phyloP scores from a whole-genome alignment of 164 flowering plant species.

The Buxus sempervirens region DNA sequence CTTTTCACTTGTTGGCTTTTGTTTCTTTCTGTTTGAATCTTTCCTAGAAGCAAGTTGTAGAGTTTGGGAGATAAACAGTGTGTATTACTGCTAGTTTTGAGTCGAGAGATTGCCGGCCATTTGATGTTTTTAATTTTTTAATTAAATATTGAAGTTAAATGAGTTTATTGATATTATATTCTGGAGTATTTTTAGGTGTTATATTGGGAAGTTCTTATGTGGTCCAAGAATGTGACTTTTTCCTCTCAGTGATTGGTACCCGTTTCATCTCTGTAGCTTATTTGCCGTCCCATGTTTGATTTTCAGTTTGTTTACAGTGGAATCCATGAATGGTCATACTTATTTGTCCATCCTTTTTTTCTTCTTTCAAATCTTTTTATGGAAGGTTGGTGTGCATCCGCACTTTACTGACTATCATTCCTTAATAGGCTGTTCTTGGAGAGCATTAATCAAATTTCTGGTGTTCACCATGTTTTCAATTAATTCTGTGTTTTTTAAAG shows the following conservation, averaged over 20 bases:
- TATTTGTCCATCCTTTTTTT: no score
- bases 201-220: no score
- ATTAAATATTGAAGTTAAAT: no score
- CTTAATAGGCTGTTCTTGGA: background rate
- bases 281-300: background rate
- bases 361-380: no score
- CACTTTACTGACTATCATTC: background rate
- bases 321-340: background rate
- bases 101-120: no score
- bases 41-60: background rate
- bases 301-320: background rate
- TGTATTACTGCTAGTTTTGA: no score
- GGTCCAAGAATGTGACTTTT: no score
- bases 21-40: background rate
- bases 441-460: background rate
- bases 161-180: no score
- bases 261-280: background rate
- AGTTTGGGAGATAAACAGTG: no score
- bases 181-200: no score
- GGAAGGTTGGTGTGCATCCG: background rate
- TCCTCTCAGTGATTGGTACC: no score
- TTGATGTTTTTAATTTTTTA: no score
- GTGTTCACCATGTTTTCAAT: background rate
- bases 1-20: background rate
- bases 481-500: background rate